Percentiles rank a stretch among this genome's conserved stretches.
These are phyloP conservation scores for Boletus speciosus DNA, from an alignment of 768 basidiomycete species.

Conservation along the genomic window DNA sequence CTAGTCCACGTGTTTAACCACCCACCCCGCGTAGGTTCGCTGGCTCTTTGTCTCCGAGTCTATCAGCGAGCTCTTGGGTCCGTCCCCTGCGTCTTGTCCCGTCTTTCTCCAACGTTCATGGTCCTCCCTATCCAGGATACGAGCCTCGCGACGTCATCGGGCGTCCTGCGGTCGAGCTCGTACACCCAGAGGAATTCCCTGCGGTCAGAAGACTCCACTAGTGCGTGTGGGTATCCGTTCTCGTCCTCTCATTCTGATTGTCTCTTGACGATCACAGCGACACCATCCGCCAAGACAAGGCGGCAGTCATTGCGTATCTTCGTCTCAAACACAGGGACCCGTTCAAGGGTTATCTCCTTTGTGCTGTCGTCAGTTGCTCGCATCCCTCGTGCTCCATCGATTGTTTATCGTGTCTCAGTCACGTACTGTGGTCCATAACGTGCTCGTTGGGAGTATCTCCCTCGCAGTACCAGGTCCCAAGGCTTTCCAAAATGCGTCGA, in stretches of 20 bases:
- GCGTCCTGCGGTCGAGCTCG: slow-evolving; percentile 65
- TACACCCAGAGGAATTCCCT: slow-evolving; percentile 75
- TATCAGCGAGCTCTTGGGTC: slow-evolving; percentile 61
- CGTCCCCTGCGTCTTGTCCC: background rate
- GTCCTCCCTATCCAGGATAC: slow-evolving; percentile 46
- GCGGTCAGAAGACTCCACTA: slow-evolving; percentile 68
- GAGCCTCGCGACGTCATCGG: slow-evolving; percentile 72
- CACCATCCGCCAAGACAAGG: slow-evolving; percentile 75
- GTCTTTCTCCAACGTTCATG: background rate
- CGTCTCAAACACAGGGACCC: slow-evolving; percentile 80
- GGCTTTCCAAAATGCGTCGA: slow-evolving; percentile 76
- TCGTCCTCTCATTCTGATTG: background rate
- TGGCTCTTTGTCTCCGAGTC: slow-evolving; percentile 71
- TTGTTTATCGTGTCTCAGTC: slow-evolving; percentile 32
- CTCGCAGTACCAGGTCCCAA: slow-evolving; percentile 73
- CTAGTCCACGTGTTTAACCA: background rate
- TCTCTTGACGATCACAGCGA: slow-evolving; percentile 41
- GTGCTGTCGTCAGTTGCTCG: slow-evolving; percentile 59
- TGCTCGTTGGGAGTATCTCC: slow-evolving; percentile 73
- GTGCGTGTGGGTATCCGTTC: slow-evolving; percentile 32
- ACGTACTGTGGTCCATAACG: slow-evolving; percentile 70
- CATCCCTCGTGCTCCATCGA: background rate
- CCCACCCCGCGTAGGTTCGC: slow-evolving; percentile 43
- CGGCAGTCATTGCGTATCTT: slow-evolving; percentile 73
- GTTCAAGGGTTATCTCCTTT: slow-evolving; percentile 70